phyloP scores from a whole-genome alignment of 2,329 filamentous ascomycete species.

The Calonectria hongkongensis region DNA sequence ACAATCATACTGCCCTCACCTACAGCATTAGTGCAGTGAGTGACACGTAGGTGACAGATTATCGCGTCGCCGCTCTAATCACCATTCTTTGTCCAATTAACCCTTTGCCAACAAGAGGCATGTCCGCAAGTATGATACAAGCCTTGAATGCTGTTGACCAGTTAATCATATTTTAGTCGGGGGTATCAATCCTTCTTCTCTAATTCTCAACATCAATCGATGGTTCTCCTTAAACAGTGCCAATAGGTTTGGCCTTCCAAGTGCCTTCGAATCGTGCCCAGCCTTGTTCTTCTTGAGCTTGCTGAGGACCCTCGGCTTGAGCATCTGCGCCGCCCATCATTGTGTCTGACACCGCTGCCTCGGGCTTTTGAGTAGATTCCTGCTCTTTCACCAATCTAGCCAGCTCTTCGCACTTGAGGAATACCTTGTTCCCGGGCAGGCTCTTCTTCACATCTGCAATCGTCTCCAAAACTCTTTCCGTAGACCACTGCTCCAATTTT shows the following conservation, averaged over 20 bases:
- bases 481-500: conserved; percentile 61
- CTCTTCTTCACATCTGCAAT: conserved; percentile 63
- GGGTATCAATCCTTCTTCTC: conserved; percentile 40
- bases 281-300: conserved; percentile 51
- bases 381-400: conserved; percentile 60
- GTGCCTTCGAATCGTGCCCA: conserved; percentile 71
- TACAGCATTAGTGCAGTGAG: not conserved
- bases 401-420: conserved; percentile 67
- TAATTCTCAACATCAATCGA: not conserved
- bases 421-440: conserved; percentile 65
- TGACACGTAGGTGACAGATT: not conserved
- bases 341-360: conserved; percentile 20
- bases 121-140: not conserved
- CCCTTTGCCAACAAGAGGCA: too few relatives aligned
- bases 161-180: not conserved
- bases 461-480: conserved; percentile 59
- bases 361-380: conserved; percentile 38
- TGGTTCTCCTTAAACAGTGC: conserved; percentile 64
- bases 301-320: conserved; percentile 48
- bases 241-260: conserved; percentile 77
- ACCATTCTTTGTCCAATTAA: too few relatives aligned
- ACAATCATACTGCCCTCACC: not conserved
- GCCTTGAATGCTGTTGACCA: not conserved
- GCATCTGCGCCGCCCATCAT: conserved; percentile 38
- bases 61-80: too few relatives aligned